Evolutionary conservation across 2,329 filamentous ascomycete species (phyloP).

Genomic region (Colletotrichum sidae): DNA sequence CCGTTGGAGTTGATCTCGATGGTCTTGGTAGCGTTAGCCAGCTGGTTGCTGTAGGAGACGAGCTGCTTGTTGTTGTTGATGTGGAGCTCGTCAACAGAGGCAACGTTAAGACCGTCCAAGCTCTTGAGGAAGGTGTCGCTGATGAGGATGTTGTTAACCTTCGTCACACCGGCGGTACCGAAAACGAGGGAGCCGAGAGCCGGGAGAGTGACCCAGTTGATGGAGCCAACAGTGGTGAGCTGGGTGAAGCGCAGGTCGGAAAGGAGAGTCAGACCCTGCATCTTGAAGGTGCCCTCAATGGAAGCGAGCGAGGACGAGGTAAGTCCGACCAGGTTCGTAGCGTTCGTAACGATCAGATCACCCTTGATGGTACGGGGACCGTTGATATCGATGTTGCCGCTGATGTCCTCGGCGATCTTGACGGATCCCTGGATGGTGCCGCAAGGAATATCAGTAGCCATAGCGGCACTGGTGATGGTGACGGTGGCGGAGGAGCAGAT

Average conservation of each 20-base stretch:
- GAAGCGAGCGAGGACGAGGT: slow-evolving; percentile 68
- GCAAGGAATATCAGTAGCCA: slow-evolving; percentile 74
- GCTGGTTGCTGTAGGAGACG: slow-evolving; percentile 78
- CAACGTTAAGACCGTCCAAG: slow-evolving; percentile 84
- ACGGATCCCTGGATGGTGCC: slow-evolving; percentile 76
- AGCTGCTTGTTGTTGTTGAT: slow-evolving; percentile 93
- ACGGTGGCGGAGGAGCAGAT: slow-evolving; percentile 52
- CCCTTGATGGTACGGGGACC: slow-evolving; percentile 69
- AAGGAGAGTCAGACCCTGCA: slow-evolving; percentile 77
- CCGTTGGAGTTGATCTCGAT: slow-evolving; percentile 87
- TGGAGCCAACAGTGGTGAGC: slow-evolving; percentile 73
- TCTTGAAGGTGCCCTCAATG: slow-evolving; percentile 77
- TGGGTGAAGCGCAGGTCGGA: slow-evolving; percentile 73
- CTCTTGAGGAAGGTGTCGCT: slow-evolving; percentile 86
- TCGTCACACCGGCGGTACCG: slow-evolving; percentile 68
- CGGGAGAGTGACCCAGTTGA: slow-evolving; percentile 80
- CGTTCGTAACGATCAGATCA: slow-evolving; percentile 71
- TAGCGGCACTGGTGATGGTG: slow-evolving; percentile 72
- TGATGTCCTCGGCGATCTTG: slow-evolving; percentile 67
- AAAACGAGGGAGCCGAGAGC: slow-evolving; percentile 63
- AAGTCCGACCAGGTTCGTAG: slow-evolving; percentile 69
- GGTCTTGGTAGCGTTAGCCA: slow-evolving; percentile 78
- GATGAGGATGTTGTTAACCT: slow-evolving; percentile 78
- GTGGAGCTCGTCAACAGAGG: slow-evolving; percentile 77
- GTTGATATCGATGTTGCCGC: slow-evolving; percentile 70